These are phyloP conservation scores for Taxillus chinensis DNA, from an alignment of 164 flowering plant species.

Conservation along the genomic window DNA sequence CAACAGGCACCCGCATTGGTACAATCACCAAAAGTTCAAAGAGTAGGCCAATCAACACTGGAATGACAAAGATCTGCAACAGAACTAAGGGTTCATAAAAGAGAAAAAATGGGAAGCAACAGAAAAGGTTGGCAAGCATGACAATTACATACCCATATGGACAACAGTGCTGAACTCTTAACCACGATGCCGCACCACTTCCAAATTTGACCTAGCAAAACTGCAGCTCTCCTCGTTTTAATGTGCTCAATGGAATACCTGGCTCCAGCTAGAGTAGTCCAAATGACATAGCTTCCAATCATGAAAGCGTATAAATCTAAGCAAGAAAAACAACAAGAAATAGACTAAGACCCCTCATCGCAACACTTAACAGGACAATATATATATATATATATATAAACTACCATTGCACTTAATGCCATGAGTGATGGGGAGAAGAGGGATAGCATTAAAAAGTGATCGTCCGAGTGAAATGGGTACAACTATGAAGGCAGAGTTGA, in stretches of 20 bases:
- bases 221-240: constrained; percentile 49
- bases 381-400: neutral
- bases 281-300: constrained; percentile 85
- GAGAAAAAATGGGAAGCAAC: neutral
- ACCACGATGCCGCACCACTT: constrained; percentile 77
- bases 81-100: constrained; percentile 1
- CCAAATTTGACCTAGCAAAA: constrained; percentile 62
- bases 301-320: constrained; percentile 86
- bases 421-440: constrained; percentile 89
- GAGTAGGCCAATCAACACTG: constrained; percentile 84
- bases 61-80: constrained; percentile 81
- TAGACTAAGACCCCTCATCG: neutral
- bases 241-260: constrained; percentile 69
- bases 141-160: constrained; percentile 73
- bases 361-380: neutral
- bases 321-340: neutral
- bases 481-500: constrained; percentile 79
- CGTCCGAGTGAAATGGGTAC: constrained; percentile 90
- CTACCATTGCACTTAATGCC: constrained; percentile 97
- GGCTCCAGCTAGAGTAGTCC: constrained; percentile 80
- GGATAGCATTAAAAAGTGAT: constrained; percentile 70
- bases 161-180: constrained; percentile 73
- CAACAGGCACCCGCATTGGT: constrained; percentile 93
- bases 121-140: neutral
- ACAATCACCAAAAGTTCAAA: constrained; percentile 96